These are phyloP conservation scores for Pseudogymnoascus sp. DNA, from an alignment of 2,329 filamentous ascomycete genomes.

Conservation along the genomic window DNA sequence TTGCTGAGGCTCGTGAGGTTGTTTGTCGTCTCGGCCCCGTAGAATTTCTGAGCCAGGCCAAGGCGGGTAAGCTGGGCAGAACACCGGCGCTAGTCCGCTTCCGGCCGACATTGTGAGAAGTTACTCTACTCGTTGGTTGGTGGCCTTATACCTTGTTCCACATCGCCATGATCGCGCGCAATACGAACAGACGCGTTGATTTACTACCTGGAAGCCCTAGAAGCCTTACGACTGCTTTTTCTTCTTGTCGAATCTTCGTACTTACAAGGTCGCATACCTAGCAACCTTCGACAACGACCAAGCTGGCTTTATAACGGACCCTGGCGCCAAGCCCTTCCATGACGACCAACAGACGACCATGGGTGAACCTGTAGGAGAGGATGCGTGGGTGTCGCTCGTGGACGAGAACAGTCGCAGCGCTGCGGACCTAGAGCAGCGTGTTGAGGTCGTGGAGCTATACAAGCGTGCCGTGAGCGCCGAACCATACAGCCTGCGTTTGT, in stretches of 20 bases:
- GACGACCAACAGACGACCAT: conserved; percentile 18
- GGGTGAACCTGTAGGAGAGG: conserved; percentile 60
- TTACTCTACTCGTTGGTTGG: neutral
- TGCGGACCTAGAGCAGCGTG: conserved; percentile 56
- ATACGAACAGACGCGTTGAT: conserved; percentile 1
- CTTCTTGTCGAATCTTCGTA: neutral
- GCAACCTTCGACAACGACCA: neutral
- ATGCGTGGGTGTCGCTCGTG: conserved; percentile 69
- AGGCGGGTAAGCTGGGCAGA: conserved; percentile 5
- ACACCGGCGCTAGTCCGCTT: conserved; percentile 1
- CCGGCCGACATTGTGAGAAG: neutral
- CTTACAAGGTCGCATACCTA: neutral
- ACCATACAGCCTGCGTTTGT: conserved; percentile 64
- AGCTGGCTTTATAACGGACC: conserved; percentile 7
- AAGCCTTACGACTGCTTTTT: neutral
- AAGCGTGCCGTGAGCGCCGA: conserved; percentile 63
- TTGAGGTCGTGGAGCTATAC: conserved; percentile 64
- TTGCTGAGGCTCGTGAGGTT: neutral
- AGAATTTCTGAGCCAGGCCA: conserved; percentile 1
- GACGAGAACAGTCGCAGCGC: conserved; percentile 60
- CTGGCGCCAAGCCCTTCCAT: conserved; percentile 10
- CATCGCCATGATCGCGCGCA: conserved; percentile 5
- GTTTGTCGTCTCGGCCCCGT: conserved; percentile 4
- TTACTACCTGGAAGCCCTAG: conserved; percentile 6
- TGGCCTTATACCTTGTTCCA: conserved; percentile 7